Evolutionary conservation across 345 rosid species (phyloP), one percentile per base, ranked within the genome.

Genomic region (Rhodomyrtus tomentosa): DNA sequence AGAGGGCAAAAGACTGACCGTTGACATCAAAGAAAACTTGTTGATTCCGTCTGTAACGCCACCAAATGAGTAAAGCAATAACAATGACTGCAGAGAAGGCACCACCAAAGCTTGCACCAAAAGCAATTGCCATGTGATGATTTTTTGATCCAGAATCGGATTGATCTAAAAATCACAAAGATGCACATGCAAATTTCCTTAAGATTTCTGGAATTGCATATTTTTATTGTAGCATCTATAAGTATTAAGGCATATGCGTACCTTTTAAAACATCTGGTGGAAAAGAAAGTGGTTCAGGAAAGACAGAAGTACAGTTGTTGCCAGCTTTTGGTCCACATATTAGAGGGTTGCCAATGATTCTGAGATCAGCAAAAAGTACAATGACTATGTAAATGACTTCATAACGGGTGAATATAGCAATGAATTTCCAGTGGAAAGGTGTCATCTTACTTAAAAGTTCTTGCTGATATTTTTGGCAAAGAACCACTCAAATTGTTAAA

Each of bases 21-120:
- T 98, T 95, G 84, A 98, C 98, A 76, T 96, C 99, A 86, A 98
- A 96, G 93, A 98, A 98, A 82, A 98, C 94, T 88, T 96, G 99
- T 88, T 96, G 93, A 91, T 96, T 98, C 85, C 81, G 93, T 45
- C 99, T 88, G 74, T 94, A 95, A 87, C 98, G 92, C 98, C 95
- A 95, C 98, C 99, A 96, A 76, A 97, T 91, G 83, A 94, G 89
- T 52, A 95, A 86, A 45, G 92, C 95, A 1, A 94, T 88, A 22
- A 91, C 81, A 51, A 92, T 84, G 48, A 96, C 88, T 82, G 91
- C 72, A 53, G 88, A 88, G 86, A 96, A 95, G 29, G 95, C 98
- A 81, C 98, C 96, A 50, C 96, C 90, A 86, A 95, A 95, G 92
- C 99, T 97, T 54, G 94, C 91, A 8, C 96, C 95, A 29, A 96